phyloP scores from a whole-genome alignment of 2,329 filamentous ascomycete species.

The Talaromyces pinophilus region DNA sequence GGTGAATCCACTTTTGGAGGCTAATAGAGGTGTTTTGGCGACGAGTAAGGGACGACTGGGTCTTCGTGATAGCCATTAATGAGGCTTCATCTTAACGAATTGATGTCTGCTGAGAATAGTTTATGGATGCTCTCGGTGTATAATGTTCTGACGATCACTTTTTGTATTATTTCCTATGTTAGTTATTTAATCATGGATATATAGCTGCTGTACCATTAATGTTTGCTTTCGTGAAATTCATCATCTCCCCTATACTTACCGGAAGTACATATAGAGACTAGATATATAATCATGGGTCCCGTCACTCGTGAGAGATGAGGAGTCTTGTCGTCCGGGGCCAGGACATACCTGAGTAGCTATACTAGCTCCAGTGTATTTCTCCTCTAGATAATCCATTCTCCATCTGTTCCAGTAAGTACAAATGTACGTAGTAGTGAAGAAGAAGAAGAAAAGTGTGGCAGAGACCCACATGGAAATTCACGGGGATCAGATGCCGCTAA shows the following conservation, averaged over 20 bases:
- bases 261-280: neutral
- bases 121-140: neutral
- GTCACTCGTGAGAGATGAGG: neutral
- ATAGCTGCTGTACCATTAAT: neutral
- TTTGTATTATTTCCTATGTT: neutral
- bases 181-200: neutral
- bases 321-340: too few relatives aligned
- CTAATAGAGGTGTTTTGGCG: constrained; percentile 15
- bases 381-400: too few relatives aligned
- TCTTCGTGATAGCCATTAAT: neutral
- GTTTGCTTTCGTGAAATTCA: neutral
- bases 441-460: neutral
- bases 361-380: too few relatives aligned
- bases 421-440: too few relatives aligned
- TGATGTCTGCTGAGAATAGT: neutral
- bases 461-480: constrained; percentile 13
- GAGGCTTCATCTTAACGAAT: neutral
- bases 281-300: neutral
- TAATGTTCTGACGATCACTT: neutral
- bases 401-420: too few relatives aligned
- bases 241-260: neutral
- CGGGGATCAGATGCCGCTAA: constrained; percentile 11
- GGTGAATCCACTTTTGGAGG: constrained; percentile 18
- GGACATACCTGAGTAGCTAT: too few relatives aligned
- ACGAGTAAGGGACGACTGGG: constrained; percentile 18